phyloP scores from a whole-genome alignment of 768 basidiomycete genomes.

The Baorangia bicolor region DNA sequence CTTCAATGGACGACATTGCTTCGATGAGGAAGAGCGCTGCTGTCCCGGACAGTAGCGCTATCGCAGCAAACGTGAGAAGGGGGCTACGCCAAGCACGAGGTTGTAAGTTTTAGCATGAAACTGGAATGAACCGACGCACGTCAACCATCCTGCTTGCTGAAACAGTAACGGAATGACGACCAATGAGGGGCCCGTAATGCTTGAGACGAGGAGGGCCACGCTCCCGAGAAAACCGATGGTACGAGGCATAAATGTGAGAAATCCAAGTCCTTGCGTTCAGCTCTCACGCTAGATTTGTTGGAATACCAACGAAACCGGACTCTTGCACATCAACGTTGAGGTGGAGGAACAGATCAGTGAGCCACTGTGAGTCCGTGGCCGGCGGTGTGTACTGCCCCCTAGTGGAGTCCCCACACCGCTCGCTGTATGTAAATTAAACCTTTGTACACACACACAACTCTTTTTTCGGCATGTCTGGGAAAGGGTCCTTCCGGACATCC shows the following conservation, averaged over 20 bases:
- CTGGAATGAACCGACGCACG: conserved; percentile 8
- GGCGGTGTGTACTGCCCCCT: no score
- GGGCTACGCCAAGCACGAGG: conserved; percentile 8
- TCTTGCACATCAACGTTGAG: no score
- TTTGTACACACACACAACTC: no score
- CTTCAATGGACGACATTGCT: conserved; percentile 27
- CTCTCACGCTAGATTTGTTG: not conserved
- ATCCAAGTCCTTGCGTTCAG: not conserved
- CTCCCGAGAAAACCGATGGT: conserved; percentile 24
- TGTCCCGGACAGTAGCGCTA: conserved; percentile 20
- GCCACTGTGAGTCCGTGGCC: no score
- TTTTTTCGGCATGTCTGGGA: no score
- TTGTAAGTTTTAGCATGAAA: not conserved
- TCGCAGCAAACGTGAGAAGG: conserved; percentile 13
- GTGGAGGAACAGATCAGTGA: no score
- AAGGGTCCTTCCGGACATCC: no score
- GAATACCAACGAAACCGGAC: no score
- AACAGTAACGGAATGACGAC: conserved; percentile 23
- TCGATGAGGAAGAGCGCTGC: conserved; percentile 22
- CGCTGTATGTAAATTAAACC: no score
- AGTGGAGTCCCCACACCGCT: no score
- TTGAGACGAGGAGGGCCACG: conserved; percentile 27
- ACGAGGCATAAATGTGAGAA: conserved; percentile 15
- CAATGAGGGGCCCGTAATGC: conserved; percentile 23
- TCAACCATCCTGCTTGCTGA: conserved; percentile 29